phyloP scores from a whole-genome alignment of 1,139 yeast genomes.

The Saccharomyces hybrid region DNA sequence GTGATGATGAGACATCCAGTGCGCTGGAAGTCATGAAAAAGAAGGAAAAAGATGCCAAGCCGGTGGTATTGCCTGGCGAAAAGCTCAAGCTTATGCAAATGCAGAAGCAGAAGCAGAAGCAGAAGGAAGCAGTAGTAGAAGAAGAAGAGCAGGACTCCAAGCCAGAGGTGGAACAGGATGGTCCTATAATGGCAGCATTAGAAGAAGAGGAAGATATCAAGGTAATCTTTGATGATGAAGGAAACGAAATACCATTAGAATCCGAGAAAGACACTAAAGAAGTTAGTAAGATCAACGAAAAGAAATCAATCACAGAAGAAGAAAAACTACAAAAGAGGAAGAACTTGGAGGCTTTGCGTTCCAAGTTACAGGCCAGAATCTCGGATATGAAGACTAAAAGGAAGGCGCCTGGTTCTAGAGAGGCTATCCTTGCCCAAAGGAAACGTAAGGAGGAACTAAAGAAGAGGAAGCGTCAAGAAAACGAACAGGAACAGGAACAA shows the following conservation, averaged over 20 bases:
- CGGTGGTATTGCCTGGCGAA: constrained; percentile 50
- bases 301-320: constrained; percentile 30
- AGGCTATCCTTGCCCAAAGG: constrained; percentile 59
- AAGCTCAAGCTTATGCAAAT: constrained; percentile 11
- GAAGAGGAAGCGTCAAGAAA: constrained; percentile 35
- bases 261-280: constrained; percentile 10
- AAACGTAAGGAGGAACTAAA: constrained; percentile 36
- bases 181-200: constrained; percentile 9
- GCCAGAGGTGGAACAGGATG: constrained; percentile 9
- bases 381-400: constrained; percentile 65
- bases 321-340: constrained; percentile 44
- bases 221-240: constrained; percentile 69
- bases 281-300: constrained; percentile 7
- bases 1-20: constrained; percentile 45
- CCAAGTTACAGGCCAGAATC: constrained; percentile 66
- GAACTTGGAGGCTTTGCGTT: constrained; percentile 58
- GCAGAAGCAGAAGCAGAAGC: not conserved
- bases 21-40: constrained; percentile 63
- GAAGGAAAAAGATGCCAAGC: constrained; percentile 49
- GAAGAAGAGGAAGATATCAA: constrained; percentile 37
- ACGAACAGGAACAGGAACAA: constrained; percentile 36
- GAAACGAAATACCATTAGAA: constrained; percentile 43
- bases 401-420: constrained; percentile 88
- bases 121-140: constrained; percentile 16
- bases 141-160: constrained; percentile 17